A percentile compares a stretch with the other conserved stretches of the same genome.
Evolutionary conservation across 179 eudicot species (phyloP).

Genomic region (Beta macrorhiza): DNA sequence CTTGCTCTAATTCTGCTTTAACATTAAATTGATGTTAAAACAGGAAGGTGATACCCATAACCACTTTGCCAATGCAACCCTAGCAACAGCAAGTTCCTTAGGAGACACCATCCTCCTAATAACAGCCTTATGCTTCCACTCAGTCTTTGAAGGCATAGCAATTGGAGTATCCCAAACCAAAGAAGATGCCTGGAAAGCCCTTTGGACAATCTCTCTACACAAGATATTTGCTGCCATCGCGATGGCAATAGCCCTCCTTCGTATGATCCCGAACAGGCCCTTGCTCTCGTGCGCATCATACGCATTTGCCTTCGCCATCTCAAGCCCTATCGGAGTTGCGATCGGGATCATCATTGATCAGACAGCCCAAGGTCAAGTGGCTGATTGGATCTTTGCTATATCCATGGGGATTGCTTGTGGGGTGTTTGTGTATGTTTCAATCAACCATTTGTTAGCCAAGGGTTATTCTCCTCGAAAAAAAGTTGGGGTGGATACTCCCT

Average conservation of each 20-base stretch:
- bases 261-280: conserved; percentile 75
- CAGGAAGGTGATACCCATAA: conserved; percentile 28
- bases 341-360: conserved; percentile 76
- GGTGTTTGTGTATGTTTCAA: conserved; percentile 74
- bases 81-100: conserved; percentile 52
- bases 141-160: conserved; percentile 87
- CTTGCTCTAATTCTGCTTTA: neutral
- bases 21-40: neutral
- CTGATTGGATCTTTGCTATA: conserved; percentile 80
- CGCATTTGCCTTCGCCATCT: conserved; percentile 83
- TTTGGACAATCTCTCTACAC: conserved; percentile 83
- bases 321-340: conserved; percentile 79
- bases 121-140: conserved; percentile 75
- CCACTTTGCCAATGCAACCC: conserved; percentile 30
- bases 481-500: conserved; percentile 44
- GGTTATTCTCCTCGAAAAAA: conserved; percentile 44
- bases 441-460: conserved; percentile 69
- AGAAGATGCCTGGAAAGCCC: conserved; percentile 74
- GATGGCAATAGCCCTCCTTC: conserved; percentile 78
- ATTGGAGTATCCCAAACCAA: conserved; percentile 71
- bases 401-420: conserved; percentile 87
- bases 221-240: conserved; percentile 88
- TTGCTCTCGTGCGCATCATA: conserved; percentile 62
- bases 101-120: conserved; percentile 75
- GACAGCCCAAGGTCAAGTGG: conserved; percentile 60